phyloP scores from a whole-genome alignment of 192 early-diverging fungal species.

The Coemansia sp. region DNA sequence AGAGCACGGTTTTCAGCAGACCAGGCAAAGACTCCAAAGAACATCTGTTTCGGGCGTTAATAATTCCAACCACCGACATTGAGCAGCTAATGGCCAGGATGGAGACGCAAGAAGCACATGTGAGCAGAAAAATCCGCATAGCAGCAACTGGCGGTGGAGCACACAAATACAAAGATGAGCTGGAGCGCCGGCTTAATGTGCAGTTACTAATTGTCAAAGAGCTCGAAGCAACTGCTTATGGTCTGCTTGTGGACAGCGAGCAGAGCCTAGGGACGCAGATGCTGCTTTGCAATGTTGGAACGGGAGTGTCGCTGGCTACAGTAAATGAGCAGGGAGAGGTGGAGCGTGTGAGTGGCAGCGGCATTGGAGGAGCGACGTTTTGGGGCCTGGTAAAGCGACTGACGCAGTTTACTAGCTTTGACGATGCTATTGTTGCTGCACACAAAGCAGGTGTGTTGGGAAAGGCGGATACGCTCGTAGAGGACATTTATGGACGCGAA shows the following conservation, averaged over 20 bases:
- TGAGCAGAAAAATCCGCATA: conserved; percentile 2
- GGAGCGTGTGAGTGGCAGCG: conserved; percentile 48
- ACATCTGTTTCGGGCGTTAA: conserved; percentile 9
- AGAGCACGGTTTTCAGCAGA: conserved; percentile 6
- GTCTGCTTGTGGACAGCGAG: conserved; percentile 11
- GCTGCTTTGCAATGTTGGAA: conserved; percentile 48
- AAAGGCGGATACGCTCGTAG: conserved; percentile 41
- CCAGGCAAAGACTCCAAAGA: not conserved
- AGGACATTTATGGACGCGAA: conserved; percentile 48
- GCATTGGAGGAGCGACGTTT: conserved; percentile 47
- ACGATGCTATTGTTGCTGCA: conserved; percentile 17
- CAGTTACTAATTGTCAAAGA: conserved; percentile 27
- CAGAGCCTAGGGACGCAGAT: conserved; percentile 5
- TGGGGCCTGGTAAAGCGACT: conserved; percentile 43
- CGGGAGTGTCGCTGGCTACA: conserved; percentile 40
- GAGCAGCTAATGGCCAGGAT: conserved; percentile 7
- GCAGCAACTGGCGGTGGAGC: conserved; percentile 47
- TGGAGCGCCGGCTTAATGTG: conserved; percentile 19
- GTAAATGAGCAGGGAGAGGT: conserved; percentile 14
- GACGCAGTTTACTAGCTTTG: conserved; percentile 33
- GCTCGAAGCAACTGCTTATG: conserved; percentile 26
- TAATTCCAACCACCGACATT: conserved; percentile 25
- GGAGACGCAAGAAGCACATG: not conserved
- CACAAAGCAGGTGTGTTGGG: conserved; percentile 16
- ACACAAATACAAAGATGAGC: conserved; percentile 12